Evolutionary conservation across 352 stramenopile genomes (phyloP).

Genomic region (Phytophthora uliginosa): DNA sequence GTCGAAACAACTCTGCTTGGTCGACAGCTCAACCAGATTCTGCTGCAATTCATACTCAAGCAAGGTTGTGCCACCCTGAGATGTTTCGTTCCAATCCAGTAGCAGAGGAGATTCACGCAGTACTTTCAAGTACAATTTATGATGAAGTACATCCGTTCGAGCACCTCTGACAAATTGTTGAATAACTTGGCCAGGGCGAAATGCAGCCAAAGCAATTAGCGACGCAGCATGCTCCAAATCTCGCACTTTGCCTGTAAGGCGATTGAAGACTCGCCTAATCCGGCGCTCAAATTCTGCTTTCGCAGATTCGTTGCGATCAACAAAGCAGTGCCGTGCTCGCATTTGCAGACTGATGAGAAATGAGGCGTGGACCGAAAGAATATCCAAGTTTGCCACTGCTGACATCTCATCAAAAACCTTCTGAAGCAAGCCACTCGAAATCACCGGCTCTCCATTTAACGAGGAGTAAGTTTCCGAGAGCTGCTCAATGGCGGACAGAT

Average conservation of each 20-base stretch:
- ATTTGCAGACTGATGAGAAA: conserved; percentile 47
- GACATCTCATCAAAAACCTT: conserved; percentile 35
- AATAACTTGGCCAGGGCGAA: conserved; percentile 43
- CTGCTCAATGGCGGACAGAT: conserved; percentile 27
- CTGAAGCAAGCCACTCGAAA: conserved; percentile 30
- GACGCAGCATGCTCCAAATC: conserved; percentile 17
- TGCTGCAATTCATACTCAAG: conserved; percentile 40
- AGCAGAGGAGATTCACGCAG: conserved; percentile 43
- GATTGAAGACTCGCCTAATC: conserved; percentile 43
- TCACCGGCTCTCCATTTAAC: background rate
- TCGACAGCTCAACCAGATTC: conserved; percentile 30
- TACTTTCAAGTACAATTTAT: conserved; percentile 35
- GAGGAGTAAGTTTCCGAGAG: conserved; percentile 17
- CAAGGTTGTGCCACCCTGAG: conserved; percentile 1
- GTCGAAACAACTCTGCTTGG: conserved; percentile 31
- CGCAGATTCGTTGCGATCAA: conserved; percentile 6
- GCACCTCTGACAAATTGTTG: conserved; percentile 32
- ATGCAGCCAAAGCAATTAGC: conserved; percentile 35
- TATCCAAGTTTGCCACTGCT: conserved; percentile 6
- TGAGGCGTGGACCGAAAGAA: conserved; percentile 39
- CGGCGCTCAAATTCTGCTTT: conserved; percentile 27
- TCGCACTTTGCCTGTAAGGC: conserved; percentile 35
- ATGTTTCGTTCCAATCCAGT: conserved; percentile 31
- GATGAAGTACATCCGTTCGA: conserved; percentile 26
- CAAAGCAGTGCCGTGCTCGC: conserved; percentile 14